phyloP scores from a whole-genome alignment of 2,329 filamentous ascomycete species.

The Colletotrichum somersetense region DNA sequence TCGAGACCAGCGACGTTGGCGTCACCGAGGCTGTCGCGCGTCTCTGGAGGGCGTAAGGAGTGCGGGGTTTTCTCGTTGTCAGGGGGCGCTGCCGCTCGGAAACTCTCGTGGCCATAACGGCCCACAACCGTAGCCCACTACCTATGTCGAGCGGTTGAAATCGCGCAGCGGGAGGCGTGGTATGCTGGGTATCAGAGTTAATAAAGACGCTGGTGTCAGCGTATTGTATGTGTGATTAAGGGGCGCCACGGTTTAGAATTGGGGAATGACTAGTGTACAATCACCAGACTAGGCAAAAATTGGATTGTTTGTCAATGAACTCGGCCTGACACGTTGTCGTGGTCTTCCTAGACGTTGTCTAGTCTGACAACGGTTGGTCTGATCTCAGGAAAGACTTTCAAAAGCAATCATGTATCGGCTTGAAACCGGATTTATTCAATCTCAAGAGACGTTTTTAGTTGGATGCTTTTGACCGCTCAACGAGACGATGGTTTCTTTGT shows the following conservation, averaged over 20 bases:
- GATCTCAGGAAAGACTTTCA: neutral
- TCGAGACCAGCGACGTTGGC: slow-evolving; percentile 98
- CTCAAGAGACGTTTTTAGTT: neutral
- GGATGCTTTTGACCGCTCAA: neutral
- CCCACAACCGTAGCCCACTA: neutral
- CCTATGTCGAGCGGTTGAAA: slow-evolving; percentile 11
- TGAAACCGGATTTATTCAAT: neutral
- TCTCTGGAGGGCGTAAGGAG: slow-evolving; percentile 82
- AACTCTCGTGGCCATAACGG: neutral
- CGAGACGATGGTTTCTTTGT: neutral
- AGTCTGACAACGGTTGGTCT: neutral
- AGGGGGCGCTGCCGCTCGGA: neutral
- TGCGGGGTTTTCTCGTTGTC: neutral
- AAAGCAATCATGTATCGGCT: neutral
- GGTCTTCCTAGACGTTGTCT: neutral
- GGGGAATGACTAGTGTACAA: slow-evolving; percentile 40
- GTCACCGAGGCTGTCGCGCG: slow-evolving; percentile 89
- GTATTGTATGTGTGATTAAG: slow-evolving; percentile 36
- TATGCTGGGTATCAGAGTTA: slow-evolving; percentile 10
- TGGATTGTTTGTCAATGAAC: slow-evolving; percentile 38
- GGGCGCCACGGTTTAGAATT: slow-evolving; percentile 41
- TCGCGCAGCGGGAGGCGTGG: neutral
- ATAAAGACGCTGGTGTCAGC: slow-evolving; percentile 15
- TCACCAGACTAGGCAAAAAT: slow-evolving; percentile 42
- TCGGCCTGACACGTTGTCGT: neutral